Percentiles rank a stretch among this genome's conserved stretches.
Evolutionary conservation across 208 protist species (phyloP).

Genomic region (Leishmania gerbilli): DNA sequence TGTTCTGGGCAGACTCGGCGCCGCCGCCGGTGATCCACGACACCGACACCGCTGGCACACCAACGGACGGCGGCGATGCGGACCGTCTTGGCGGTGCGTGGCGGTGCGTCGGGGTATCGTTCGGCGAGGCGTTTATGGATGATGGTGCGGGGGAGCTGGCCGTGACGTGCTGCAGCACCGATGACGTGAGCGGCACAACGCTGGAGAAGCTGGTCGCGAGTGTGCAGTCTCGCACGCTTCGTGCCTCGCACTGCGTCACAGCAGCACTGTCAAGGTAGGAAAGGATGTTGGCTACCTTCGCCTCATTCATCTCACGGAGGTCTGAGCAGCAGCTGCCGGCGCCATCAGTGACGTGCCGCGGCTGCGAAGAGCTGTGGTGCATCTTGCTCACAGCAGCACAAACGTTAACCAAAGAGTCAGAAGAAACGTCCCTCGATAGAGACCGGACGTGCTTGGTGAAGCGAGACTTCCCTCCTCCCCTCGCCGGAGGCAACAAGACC

Average conservation of each 20-base stretch:
- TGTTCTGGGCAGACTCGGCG: constrained; percentile 47
- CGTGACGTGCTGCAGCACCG: constrained; percentile 37
- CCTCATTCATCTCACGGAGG: constrained; percentile 87
- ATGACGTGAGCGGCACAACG: constrained; percentile 36
- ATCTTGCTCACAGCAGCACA: background rate
- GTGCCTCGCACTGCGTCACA: background rate
- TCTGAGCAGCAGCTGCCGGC: constrained; percentile 65
- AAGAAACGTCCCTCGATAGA: background rate
- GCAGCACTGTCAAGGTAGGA: constrained; percentile 64
- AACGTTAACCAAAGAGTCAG: background rate
- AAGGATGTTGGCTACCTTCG: constrained; percentile 86
- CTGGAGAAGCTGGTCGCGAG: constrained; percentile 19
- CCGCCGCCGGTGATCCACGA: constrained; percentile 26
- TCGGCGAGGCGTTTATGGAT: background rate
- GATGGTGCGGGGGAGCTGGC: constrained; percentile 24
- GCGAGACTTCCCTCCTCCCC: background rate
- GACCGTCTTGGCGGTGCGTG: background rate
- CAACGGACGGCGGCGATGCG: background rate
- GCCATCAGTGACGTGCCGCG: constrained; percentile 1
- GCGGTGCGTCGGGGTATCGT: background rate
- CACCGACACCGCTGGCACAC: constrained; percentile 6
- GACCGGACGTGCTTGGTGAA: background rate
- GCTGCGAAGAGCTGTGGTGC: constrained; percentile 4
- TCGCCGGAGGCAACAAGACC: background rate
- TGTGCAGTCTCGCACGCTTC: constrained; percentile 12